Percentiles rank a stretch among this genome's conserved stretches.
Conservation (phyloP, 2,329 filamentous ascomycete species). For the Claviceps maximensis region DNA sequence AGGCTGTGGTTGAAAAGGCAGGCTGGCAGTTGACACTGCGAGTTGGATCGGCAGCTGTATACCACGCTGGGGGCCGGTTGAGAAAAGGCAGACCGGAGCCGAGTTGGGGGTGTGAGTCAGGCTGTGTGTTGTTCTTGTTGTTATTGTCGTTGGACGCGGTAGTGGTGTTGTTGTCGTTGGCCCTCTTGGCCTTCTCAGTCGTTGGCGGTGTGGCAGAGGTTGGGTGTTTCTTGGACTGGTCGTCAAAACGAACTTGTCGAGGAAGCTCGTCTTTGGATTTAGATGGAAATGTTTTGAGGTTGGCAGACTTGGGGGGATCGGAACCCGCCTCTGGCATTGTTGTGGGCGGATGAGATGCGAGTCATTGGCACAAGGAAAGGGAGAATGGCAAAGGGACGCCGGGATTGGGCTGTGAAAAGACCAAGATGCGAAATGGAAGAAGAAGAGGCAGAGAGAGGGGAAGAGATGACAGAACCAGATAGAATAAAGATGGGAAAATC, state of each 20-base stretch:
- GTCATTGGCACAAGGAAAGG: slow-evolving; percentile 1
- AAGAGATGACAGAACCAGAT: not conserved
- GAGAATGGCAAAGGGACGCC: not conserved
- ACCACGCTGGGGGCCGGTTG: slow-evolving; percentile 15
- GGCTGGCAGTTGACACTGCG: slow-evolving; percentile 14
- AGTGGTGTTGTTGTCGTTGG: slow-evolving; percentile 1
- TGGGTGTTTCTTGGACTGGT: not conserved
- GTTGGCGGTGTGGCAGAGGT: not conserved
- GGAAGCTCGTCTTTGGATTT: slow-evolving; percentile 14
- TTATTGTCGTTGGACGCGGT: not conserved
- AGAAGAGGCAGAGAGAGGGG: not conserved
- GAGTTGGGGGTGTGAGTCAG: slow-evolving; percentile 8
- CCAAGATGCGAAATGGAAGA: not conserved
- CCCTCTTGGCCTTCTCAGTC: not conserved
- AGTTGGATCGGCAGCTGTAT: slow-evolving; percentile 21
- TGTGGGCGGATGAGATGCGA: not conserved
- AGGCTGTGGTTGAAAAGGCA: not conserved
- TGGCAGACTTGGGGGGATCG: slow-evolving; percentile 16
- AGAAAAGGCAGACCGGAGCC: slow-evolving; percentile 10
- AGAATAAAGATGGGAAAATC: not conserved
- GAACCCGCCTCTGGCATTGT: slow-evolving; percentile 16
- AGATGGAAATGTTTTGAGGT: slow-evolving; percentile 13
- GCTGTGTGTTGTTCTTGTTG: slow-evolving; percentile 5
- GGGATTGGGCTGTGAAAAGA: not conserved
- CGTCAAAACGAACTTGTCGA: slow-evolving; percentile 21